Percentiles rank a stretch among this genome's conserved stretches.
Evolutionary conservation across 2,329 filamentous ascomycete genomes (phyloP).

Genomic region (Arthrobotrys conoides): DNA sequence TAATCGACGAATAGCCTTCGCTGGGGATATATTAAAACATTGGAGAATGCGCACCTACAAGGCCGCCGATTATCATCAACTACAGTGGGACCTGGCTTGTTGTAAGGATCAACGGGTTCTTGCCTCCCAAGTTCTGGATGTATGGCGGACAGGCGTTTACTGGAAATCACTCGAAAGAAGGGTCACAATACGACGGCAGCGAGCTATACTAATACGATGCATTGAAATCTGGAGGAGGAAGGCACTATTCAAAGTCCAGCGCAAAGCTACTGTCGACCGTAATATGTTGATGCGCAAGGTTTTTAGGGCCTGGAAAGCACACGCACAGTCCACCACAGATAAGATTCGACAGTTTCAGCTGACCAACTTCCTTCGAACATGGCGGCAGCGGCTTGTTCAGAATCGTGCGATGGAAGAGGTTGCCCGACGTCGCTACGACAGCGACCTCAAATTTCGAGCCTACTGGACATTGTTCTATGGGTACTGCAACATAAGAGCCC

Average conservation of each 20-base stretch:
- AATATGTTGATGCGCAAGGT: conserved; percentile 58
- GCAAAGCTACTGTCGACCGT: conserved; percentile 45
- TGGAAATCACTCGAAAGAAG: conserved; percentile 52
- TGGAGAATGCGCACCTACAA: conserved; percentile 48
- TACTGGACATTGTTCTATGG: conserved; percentile 60
- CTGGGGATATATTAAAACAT: conserved; percentile 39
- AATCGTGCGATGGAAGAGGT: conserved; percentile 34
- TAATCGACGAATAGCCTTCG: conserved; percentile 36
- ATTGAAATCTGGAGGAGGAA: conserved; percentile 53
- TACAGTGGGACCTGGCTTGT: conserved; percentile 56
- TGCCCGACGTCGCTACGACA: conserved; percentile 47
- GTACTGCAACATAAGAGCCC: conserved; percentile 54
- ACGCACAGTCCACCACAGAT: conserved; percentile 25
- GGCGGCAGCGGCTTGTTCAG: conserved; percentile 36
- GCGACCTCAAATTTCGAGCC: conserved; percentile 52
- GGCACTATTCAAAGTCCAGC: conserved; percentile 38
- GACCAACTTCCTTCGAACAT: conserved; percentile 22
- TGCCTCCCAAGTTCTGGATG: conserved; percentile 50
- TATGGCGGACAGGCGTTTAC: conserved; percentile 46
- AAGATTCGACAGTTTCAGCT: conserved; percentile 43
- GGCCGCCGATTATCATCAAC: conserved; percentile 45
- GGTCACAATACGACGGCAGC: conserved; percentile 26
- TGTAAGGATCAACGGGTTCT: conserved; percentile 56
- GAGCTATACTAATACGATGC: conserved; percentile 27
- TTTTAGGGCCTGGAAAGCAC: conserved; percentile 50